These are phyloP conservation scores for Talaromyces ruber DNA, from an alignment of 495 filamentous ascomycete genomes.

Conservation along the genomic window DNA sequence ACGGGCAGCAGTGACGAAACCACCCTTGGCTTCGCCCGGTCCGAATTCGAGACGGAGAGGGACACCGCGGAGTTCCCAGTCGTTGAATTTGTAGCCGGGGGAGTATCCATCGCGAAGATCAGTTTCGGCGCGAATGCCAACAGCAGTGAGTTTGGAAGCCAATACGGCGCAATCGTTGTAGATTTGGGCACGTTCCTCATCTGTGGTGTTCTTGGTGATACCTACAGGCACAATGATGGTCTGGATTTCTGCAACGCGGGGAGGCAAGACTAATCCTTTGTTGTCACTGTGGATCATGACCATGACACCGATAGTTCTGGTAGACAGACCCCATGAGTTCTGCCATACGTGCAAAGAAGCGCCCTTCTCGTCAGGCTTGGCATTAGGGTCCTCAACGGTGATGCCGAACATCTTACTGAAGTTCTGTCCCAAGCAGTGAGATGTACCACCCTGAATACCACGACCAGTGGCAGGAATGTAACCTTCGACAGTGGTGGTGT, in stretches of 20 bases:
- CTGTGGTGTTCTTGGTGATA: slow-evolving; percentile 72
- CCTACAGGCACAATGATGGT: slow-evolving; percentile 88
- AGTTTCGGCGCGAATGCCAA: slow-evolving; percentile 59
- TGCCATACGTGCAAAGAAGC: slow-evolving; percentile 81
- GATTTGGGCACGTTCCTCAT: slow-evolving; percentile 66
- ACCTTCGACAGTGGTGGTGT: slow-evolving; percentile 85
- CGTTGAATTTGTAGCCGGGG: slow-evolving; percentile 95
- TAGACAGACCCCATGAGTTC: slow-evolving; percentile 97
- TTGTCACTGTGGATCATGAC: slow-evolving; percentile 95
- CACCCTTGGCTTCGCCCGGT: slow-evolving; percentile 79
- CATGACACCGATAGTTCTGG: slow-evolving; percentile 93
- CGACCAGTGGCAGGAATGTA: slow-evolving; percentile 90
- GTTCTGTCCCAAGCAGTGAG: slow-evolving; percentile 91
- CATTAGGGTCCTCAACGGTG: slow-evolving; percentile 82
- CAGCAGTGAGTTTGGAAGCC: slow-evolving; percentile 51
- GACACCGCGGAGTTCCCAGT: slow-evolving; percentile 92
- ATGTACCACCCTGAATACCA: slow-evolving; percentile 93
- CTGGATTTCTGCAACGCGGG: slow-evolving; percentile 78
- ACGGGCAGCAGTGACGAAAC: slow-evolving; percentile 74
- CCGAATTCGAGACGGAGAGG: slow-evolving; percentile 92
- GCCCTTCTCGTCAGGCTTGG: slow-evolving; percentile 63
- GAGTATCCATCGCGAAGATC: slow-evolving; percentile 83
- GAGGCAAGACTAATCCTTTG: slow-evolving; percentile 86
- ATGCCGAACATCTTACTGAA: slow-evolving; percentile 99
- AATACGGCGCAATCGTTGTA: slow-evolving; percentile 64